Evolutionary conservation across 768 basidiomycete species (phyloP).

Genomic region (Neoboletus magnificus): DNA sequence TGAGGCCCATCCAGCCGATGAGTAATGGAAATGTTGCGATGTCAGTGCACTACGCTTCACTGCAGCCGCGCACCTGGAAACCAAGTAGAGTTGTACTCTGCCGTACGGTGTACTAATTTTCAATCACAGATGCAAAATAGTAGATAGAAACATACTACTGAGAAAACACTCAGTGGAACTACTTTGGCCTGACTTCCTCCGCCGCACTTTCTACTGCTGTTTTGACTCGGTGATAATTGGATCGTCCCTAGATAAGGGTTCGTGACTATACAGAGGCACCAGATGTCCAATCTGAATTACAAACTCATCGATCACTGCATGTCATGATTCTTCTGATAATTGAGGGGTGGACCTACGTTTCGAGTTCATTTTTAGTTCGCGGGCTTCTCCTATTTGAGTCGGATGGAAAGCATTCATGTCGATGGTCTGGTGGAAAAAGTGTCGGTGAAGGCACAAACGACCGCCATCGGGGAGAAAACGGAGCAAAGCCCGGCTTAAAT

Average conservation of each 20-base stretch:
- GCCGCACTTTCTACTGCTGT: slow-evolving; percentile 6
- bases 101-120: background rate
- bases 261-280: slow-evolving; percentile 10
- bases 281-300: slow-evolving; percentile 5
- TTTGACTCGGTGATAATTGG: too few species aligned
- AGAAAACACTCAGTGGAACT: slow-evolving; percentile 4
- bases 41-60: slow-evolving; percentile 3
- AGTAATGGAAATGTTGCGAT: background rate
- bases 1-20: slow-evolving; percentile 6
- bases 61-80: slow-evolving; percentile 10
- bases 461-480: slow-evolving; percentile 18
- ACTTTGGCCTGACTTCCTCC: slow-evolving; percentile 6
- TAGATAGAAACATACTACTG: background rate
- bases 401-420: slow-evolving; percentile 28
- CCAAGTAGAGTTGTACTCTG: slow-evolving; percentile 8
- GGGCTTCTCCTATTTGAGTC: slow-evolving; percentile 29
- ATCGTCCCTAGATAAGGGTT: slow-evolving; percentile 2
- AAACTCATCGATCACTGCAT: background rate
- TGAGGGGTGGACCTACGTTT: slow-evolving; percentile 6
- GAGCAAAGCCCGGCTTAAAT: slow-evolving; percentile 11
- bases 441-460: slow-evolving; percentile 20
- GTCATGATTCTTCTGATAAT: background rate
- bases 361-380: slow-evolving; percentile 28
- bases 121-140: background rate
- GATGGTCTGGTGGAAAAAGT: slow-evolving; percentile 33